A percentile compares a stretch with the other conserved stretches of the same genome.
Evolutionary conservation across 768 basidiomycete species (phyloP).

Genomic region (Agaricus blazei): DNA sequence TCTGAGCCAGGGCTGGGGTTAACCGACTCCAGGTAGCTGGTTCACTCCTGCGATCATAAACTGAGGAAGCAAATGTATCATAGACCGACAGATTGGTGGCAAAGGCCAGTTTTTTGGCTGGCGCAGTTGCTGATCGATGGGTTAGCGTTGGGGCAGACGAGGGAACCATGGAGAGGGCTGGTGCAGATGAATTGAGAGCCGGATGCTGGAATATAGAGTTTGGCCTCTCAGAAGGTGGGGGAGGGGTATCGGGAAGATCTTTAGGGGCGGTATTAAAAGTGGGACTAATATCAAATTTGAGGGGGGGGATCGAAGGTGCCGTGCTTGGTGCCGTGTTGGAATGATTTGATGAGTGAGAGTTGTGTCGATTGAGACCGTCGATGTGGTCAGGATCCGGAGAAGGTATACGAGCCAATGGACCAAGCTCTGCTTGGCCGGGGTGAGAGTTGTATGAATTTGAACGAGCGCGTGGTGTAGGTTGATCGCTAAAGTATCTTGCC

Average conservation of each 20-base stretch:
- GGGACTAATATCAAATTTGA: conserved; percentile 43
- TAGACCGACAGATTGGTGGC: conserved; percentile 92
- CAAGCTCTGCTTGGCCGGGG: conserved; percentile 48
- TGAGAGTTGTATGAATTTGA: conserved; percentile 80
- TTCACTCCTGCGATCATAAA: conserved; percentile 94
- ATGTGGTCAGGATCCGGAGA: conserved; percentile 83
- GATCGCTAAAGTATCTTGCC: conserved; percentile 45
- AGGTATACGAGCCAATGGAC: conserved; percentile 79
- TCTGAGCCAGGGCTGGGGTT: conserved; percentile 91
- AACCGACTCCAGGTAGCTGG: conserved; percentile 96
- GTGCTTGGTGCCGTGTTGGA: conserved; percentile 30
- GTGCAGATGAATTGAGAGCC: conserved; percentile 84
- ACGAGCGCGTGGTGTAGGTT: conserved; percentile 49
- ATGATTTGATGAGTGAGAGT: conserved; percentile 47
- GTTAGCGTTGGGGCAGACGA: conserved; percentile 47
- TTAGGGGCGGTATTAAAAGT: conserved; percentile 16
- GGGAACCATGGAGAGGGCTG: conserved; percentile 64
- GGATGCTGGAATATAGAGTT: conserved; percentile 73
- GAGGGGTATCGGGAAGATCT: conserved; percentile 27
- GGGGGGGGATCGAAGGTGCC: conserved; percentile 41
- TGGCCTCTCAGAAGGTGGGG: conserved; percentile 36
- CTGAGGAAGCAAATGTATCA: conserved; percentile 87
- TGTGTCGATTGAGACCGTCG: conserved; percentile 77
- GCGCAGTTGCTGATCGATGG: conserved; percentile 68
- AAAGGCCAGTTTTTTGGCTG: conserved; percentile 75